Evolutionary conservation across 2,329 filamentous ascomycete genomes (phyloP), one percentile per base, ranked within the genome.

Genomic region (Colletotrichum lini): DNA sequence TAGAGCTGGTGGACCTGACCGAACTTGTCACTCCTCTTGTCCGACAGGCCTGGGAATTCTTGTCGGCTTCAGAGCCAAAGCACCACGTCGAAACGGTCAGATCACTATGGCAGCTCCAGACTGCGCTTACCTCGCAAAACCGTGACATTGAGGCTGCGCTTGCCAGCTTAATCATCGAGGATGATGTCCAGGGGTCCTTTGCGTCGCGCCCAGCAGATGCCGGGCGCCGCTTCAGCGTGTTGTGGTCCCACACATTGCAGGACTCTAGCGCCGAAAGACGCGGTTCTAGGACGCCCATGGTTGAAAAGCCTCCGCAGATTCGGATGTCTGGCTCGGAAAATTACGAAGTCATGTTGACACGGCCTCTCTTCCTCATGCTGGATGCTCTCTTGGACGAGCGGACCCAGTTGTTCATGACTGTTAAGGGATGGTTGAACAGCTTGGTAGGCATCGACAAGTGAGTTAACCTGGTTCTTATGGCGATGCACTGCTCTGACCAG

Each of bases 71-170:
- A 15, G 91, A 92, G 73, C 95, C 95, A 0, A 98, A 98, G 78
- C 97, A 96, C 75, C 96, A 98, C 78, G 95, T 99, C 42, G 97
- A 99, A 82, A 92, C 95, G 21, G 94, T 97, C 10, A 91, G 93
- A 68, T 92, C 91, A 75, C 84, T 99, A 49, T 97, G 96, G 94
- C 91, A 94, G 74, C 84, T 99, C 62, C 95, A 98, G 75, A 89
- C 87, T 30, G 88, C 91, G 0, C 87, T 97, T 15, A 89, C 92
- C 1, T 83, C 87, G 49, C 83, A 87, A 2, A 91, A 91, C 75
- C 91, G 93, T 62, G 90, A 95, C 56, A 91, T 98, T 5, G 95
- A 98, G 80, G 94, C 94, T 30, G 90, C 93, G 0, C 89, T 97
- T 50, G 88, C 91, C 30, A 87, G 88, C 35, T 82, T 95, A 2